A percentile compares a stretch with the other conserved stretches of the same genome.
phyloP scores from a whole-genome alignment of 371 early-diverging fungal species.

The Mucor mucedo region DNA sequence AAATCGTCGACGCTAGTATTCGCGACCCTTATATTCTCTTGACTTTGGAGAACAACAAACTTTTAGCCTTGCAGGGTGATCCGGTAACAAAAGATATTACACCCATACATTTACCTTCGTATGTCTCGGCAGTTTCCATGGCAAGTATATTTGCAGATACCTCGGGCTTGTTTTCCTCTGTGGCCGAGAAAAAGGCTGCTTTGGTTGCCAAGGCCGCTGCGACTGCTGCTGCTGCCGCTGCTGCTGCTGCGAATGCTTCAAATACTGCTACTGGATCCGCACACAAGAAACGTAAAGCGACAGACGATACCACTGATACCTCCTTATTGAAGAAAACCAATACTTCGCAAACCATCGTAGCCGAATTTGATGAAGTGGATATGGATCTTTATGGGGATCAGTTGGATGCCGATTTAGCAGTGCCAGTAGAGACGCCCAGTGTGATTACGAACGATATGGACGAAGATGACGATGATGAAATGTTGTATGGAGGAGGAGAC shows the following conservation, averaged over 20 bases:
- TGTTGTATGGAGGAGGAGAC: constrained; percentile 24
- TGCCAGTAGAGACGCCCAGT: neutral
- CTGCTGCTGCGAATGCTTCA: too few relatives aligned
- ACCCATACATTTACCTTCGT: constrained; percentile 38
- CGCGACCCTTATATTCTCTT: constrained; percentile 85
- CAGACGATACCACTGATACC: constrained; percentile 16
- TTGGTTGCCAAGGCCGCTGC: constrained; percentile 11
- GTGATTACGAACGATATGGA: neutral
- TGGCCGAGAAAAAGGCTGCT: constrained; percentile 33
- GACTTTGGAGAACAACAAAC: constrained; percentile 64
- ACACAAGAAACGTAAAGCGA: constrained; percentile 38
- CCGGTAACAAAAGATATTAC: constrained; percentile 52
- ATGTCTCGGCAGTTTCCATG: constrained; percentile 43
- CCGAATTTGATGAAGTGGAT: constrained; percentile 64
- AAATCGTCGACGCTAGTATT: constrained; percentile 77
- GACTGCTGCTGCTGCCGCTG: neutral
- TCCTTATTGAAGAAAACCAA: constrained; percentile 21
- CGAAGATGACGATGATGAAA: constrained; percentile 51
- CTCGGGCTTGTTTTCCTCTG: constrained; percentile 51
- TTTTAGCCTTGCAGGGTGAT: constrained; percentile 67
- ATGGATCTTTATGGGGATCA: constrained; percentile 68
- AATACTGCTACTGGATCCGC: neutral
- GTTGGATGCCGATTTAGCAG: neutral
- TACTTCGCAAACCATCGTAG: neutral
- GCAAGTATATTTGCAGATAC: constrained; percentile 69